Base-by-base conservation (phyloP, 2,329 filamentous ascomycete species). In the Coccinonectria pachysandricola region DNA sequence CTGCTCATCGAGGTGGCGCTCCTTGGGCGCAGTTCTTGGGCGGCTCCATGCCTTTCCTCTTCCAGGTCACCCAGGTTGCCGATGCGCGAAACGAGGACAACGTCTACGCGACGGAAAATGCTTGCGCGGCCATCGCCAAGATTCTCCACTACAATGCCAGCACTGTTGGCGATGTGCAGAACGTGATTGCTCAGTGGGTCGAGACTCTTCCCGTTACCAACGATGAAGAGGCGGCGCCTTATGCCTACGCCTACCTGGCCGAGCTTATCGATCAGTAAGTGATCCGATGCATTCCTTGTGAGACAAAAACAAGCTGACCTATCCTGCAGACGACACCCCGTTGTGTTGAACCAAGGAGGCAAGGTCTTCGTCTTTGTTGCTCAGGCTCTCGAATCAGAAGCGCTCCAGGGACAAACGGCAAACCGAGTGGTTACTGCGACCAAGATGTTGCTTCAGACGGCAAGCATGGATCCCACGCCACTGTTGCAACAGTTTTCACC, bases 101-200 rank as follows among this genome's bases (percentile, higher is more conserved):
- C 45, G 80, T 94, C 2, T 98, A 93, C 51, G 91, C 91, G 3
- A 96, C 91, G 2, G 91, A 98, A 60, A 98, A 98, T 50, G 88
- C 88, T 6, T 95, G 85, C 43, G 88, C 91, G 21, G 86, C 85
- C 41, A 91, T 98, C 48, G 91, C 91, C 18, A 98, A 98, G 68
- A 88, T 98, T 27, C 65, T 98, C 39, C 86, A 94, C 52, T 95
- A 79, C 62, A 95, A 93, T 56, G 64, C 75, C 13, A 66, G 66
- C 40, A 82, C 81, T 50, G 77, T 98, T 11, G 65, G 65, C 28
- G 84, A 92, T 46, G 65, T 73, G 25, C 78, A 91, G 48, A 71
- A 80, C 19, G 68, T 95, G 14, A 75, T 85, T 21, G 61, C 66
- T n/a, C 79, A 81, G 50, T 98, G 91, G 91, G 62, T 98, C 24